Evolutionary conservation across 2,329 filamentous ascomycete genomes (phyloP).

Genomic region (Botrytis paeoniae): DNA sequence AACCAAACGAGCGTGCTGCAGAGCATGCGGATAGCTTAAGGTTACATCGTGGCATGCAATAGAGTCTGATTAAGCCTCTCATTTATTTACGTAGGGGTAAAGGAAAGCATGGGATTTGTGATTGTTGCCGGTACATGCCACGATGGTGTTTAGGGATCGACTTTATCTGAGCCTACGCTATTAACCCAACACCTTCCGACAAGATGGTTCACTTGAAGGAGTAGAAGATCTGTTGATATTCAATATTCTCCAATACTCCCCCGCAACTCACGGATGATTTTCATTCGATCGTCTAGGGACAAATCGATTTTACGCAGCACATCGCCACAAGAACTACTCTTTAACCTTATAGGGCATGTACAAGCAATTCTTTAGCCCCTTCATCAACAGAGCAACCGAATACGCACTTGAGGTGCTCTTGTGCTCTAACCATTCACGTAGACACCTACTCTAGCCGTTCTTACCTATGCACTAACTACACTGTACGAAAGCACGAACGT

Average conservation of each 20-base stretch:
- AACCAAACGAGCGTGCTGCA: not conserved
- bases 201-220: not conserved
- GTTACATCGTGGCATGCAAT: not conserved
- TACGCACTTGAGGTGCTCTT: not conserved
- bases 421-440: not conserved
- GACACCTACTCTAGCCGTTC: not conserved
- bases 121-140: not conserved
- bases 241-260: not conserved
- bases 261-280: slow-evolving; percentile 4
- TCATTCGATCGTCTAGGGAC: not conserved
- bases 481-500: not conserved
- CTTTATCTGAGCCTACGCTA: not conserved
- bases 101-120: not conserved
- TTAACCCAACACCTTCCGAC: not conserved
- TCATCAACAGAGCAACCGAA: not conserved
- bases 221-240: slow-evolving; percentile 8
- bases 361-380: not conserved
- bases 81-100: not conserved
- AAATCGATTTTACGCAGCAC: not conserved
- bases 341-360: not conserved
- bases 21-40: not conserved
- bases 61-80: not conserved
- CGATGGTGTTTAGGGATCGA: not conserved
- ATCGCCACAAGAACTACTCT: not conserved
- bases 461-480: not conserved